Percentiles rank a stretch among this genome's conserved stretches.
Conservation (phyloP, 345 rosid species). For the Iberis pinnata region DNA sequence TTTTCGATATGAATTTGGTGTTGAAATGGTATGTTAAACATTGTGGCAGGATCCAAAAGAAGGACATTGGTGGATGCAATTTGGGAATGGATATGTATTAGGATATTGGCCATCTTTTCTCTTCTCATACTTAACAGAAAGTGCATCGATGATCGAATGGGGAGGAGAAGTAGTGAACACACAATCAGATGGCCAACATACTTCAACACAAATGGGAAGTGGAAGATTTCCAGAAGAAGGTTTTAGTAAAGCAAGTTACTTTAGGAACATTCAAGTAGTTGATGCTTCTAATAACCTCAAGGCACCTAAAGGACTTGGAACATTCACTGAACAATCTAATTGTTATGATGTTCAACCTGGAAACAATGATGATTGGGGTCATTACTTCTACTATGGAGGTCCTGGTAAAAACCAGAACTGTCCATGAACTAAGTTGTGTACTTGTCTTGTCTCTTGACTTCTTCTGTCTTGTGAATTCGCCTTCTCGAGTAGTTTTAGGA, state of each 20-base stretch:
- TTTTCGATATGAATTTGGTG: neutral
- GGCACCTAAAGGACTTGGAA: conserved; percentile 79
- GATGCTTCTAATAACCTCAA: conserved; percentile 87
- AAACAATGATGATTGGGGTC: conserved; percentile 92
- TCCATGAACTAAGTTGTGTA: conserved; percentile 31
- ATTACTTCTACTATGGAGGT: conserved; percentile 92
- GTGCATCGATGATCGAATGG: conserved; percentile 97
- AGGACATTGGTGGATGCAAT: conserved; percentile 99
- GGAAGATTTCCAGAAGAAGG: conserved; percentile 93
- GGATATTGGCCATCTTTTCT: conserved; percentile 97
- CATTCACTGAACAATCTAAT: conserved; percentile 88
- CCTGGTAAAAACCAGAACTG: conserved; percentile 85
- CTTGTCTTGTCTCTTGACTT: neutral
- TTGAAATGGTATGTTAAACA: conserved; percentile 8
- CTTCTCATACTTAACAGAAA: conserved; percentile 82
- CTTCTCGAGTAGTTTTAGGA: conserved; percentile 26
- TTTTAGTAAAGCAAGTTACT: conserved; percentile 83
- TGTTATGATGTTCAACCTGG: conserved; percentile 92
- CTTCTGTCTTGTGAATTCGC: conserved; percentile 28
- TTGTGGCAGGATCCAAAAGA: conserved; percentile 75
- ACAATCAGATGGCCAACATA: conserved; percentile 73
- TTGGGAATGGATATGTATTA: conserved; percentile 72
- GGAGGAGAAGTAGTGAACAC: conserved; percentile 98
- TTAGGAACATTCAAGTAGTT: conserved; percentile 84
- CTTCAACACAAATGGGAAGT: conserved; percentile 96